phyloP scores from a whole-genome alignment of 169 alveolate genomes.

The Cryptosporidium felis region DNA sequence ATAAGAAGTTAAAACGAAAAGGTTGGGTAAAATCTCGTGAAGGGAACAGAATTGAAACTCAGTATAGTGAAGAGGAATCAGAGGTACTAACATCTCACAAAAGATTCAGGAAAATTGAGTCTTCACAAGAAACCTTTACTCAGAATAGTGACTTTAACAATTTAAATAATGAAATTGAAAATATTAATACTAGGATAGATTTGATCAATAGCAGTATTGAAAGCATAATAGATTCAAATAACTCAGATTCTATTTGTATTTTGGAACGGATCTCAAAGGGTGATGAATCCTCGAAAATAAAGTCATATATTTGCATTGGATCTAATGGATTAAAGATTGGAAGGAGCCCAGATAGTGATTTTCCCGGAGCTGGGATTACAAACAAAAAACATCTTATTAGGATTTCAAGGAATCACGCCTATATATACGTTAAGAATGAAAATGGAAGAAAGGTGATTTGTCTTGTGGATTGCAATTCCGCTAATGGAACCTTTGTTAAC shows the following conservation, averaged over 20 bases:
- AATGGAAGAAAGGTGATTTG: background rate
- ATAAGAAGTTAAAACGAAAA: background rate
- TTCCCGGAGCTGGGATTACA: slow-evolving; percentile 23
- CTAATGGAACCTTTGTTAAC: slow-evolving; percentile 50
- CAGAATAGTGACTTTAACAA: slow-evolving; percentile 24
- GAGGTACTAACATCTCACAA: background rate
- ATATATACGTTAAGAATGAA: slow-evolving; percentile 20
- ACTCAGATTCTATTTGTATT: slow-evolving; percentile 10
- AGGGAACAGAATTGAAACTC: background rate
- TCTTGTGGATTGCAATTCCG: slow-evolving; percentile 42
- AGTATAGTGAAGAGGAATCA: background rate
- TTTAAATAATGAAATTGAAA: slow-evolving; percentile 22
- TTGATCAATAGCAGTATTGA: slow-evolving; percentile 14
- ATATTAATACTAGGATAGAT: slow-evolving; percentile 23
- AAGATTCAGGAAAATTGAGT: slow-evolving; percentile 14
- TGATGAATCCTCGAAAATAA: background rate
- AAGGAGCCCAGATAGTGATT: slow-evolving; percentile 17
- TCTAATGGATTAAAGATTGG: slow-evolving; percentile 44
- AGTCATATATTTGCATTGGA: slow-evolving; percentile 2
- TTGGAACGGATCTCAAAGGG: background rate
- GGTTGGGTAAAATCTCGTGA: background rate
- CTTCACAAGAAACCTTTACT: slow-evolving; percentile 45
- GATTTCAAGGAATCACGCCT: slow-evolving; percentile 60
- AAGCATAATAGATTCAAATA: background rate
- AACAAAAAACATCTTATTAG: background rate